Evolutionary conservation across 805 yeast species (phyloP), one percentile per base, ranked within the genome.

Genomic region (Komagataella ulmi): DNA sequence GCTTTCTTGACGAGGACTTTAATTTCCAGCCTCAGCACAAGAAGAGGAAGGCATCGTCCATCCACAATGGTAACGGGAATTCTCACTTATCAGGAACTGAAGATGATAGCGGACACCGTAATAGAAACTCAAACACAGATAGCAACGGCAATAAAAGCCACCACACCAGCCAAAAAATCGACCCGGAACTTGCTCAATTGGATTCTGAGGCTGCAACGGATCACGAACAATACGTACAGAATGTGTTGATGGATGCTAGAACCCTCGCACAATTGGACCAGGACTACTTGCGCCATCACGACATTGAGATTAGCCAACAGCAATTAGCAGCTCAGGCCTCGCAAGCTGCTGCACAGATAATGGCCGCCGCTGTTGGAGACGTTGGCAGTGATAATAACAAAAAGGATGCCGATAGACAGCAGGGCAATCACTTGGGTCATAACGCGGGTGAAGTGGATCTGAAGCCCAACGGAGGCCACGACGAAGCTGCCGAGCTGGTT

Each of bases 221-320:
- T 46, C 85, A 80, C 57, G 85, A 79, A 52, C 83, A 76, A 56
- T 67, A 83, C 52, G 88, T 82, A 8, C 80, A 82, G 54, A 87
- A 83, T 48, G 87, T 86, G 1, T 80, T 84, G 48, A 69, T 81
- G 55, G 86, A 83, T 58, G 86, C 88, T 0, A 72, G 83, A 50
- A 79, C 81, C 46, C 69, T 83, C 53, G 82, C 83, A 18, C 56
- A 60, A 1, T 57, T 66, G 40, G 69, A 63, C 49, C 63, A 58
- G 24, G 66, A 62, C 23, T 64, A 64, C 53, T 50, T 65, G 36
- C 53, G 65, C 44, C 65, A 62, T 45, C 62, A 58, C 8, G 58
- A 40, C 23, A 45, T 49, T 56, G 49, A 23, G 10, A 46, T 24
- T 3, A 36, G 17, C 45, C 47, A 45, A 5, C 47, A 51, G 17